phyloP scores from a whole-genome alignment of 805 yeast species.

The Kazachstania psychrophila region DNA sequence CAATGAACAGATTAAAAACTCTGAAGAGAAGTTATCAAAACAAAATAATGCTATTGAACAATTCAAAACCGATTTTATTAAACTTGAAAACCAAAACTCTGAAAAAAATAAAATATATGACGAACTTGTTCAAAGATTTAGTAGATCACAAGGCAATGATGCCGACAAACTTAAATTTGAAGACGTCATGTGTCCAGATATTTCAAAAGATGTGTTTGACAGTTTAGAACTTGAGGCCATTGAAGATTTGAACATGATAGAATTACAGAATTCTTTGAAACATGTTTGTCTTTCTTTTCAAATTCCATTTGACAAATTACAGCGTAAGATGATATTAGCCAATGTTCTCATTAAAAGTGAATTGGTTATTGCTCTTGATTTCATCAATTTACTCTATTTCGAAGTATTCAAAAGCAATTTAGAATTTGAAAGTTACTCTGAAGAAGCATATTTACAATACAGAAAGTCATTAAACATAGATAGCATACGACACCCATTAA shows the following conservation, averaged over 20 bases:
- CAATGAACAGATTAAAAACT: not conserved
- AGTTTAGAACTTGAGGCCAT: constrained; percentile 14
- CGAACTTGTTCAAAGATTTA: not conserved
- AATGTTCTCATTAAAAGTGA: constrained; percentile 6
- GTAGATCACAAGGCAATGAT: not conserved
- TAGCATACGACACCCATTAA: constrained; percentile 4
- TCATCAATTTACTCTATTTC: constrained; percentile 4
- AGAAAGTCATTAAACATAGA: not conserved
- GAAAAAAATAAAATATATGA: not conserved
- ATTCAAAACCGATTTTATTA: too few species aligned
- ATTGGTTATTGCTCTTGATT: constrained; percentile 2
- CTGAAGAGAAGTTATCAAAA: not conserved
- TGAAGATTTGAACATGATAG: constrained; percentile 24
- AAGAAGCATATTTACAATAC: constrained; percentile 4
- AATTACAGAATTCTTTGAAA: constrained; percentile 30
- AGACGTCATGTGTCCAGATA: constrained; percentile 3
- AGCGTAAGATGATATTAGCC: constrained; percentile 18
- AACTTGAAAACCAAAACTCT: not conserved
- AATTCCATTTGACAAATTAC: constrained; percentile 27
- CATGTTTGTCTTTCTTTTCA: constrained; percentile 27
- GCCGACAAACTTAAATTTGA: constrained; percentile 1
- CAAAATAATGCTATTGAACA: too few species aligned
- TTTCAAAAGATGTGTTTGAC: constrained; percentile 1
- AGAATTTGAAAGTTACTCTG: constrained; percentile 1
- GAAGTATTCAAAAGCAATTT: not conserved